Base-by-base conservation (phyloP, 2,329 filamentous ascomycete species). In the Hyphodiscus sp. region DNA sequence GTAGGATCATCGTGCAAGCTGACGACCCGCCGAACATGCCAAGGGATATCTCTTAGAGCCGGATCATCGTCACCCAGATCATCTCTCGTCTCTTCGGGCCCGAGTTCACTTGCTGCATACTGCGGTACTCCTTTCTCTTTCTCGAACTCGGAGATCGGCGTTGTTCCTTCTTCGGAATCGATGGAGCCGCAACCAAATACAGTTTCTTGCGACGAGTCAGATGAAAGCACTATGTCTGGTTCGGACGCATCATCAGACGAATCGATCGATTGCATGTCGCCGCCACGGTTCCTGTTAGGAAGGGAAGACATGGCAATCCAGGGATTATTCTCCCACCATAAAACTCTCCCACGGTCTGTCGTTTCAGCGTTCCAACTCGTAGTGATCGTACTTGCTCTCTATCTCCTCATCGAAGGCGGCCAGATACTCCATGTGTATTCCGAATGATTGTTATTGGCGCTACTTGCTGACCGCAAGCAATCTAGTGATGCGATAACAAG, bases 1-100 rank as follows among this genome's bases (percentile, higher is more conserved):
- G 69, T 74, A 0, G 79, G 73, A 60, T 83, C 79, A 61, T 84
- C 80, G 19, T 75, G 73, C 54, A 83, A 70, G 61, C 75, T 80
- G 58, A 83, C 78, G 43, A 82, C 72, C 20, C 78, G 74, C 43
- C 80, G 76, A 15, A 82, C 80, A 56, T 79, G 74, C 49, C 72
- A 68, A 4, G 79, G 79, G 15, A 84, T 73, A 49, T 80, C 75
- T 47, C 68, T 72, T 47, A 82, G 71, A 46, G 78, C 73, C 6
- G 74, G 73, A 52, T 79, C 73, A n/a, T 78, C 68, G 43, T 77
- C 74, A 7, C 65, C 61, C 33, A 38, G 33, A 38, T 38, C 33
- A 38, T 38, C 4, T 38, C 33, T 38, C 33, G 33, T 13, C 13
- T 38, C 33, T 13, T 38, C 33, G 33, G 33, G 33, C 33, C 33